Conservation (phyloP, 352 stramenopile genomes). For the Globisporangium spiculum region DNA sequence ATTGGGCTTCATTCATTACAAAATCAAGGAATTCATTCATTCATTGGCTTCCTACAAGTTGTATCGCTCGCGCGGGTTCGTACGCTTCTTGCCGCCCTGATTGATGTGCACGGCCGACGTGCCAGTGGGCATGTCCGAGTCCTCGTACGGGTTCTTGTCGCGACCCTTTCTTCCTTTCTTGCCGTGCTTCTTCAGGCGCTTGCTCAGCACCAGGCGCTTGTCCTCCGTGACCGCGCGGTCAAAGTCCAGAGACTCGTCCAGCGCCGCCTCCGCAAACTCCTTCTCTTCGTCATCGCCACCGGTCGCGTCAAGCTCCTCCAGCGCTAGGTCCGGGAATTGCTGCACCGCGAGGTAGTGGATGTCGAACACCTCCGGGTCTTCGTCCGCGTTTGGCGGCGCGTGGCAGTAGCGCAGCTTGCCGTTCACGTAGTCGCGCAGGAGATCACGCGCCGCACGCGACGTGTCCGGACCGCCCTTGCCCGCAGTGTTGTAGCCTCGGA, state of each 20-base stretch:
- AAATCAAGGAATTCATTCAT: neutral
- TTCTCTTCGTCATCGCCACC: conserved; percentile 18
- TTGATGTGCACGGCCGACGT: conserved; percentile 60
- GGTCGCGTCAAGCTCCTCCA: conserved; percentile 15
- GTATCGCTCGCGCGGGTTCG: conserved; percentile 46
- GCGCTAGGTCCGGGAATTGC: conserved; percentile 53
- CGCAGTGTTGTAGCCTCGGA: conserved; percentile 91
- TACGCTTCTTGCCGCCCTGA: conserved; percentile 72
- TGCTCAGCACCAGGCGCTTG: conserved; percentile 63
- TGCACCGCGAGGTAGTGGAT: conserved; percentile 61
- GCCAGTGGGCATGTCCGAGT: conserved; percentile 69
- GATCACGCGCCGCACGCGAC: conserved; percentile 91
- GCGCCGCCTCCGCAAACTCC: conserved; percentile 18
- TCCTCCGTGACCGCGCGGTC: conserved; percentile 61
- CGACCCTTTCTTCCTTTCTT: conserved; percentile 96
- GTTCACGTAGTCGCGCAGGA: conserved; percentile 98
- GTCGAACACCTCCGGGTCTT: conserved; percentile 63
- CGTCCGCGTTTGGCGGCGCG: conserved; percentile 73
- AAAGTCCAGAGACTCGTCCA: conserved; percentile 56
- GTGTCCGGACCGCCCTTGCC: conserved; percentile 95
- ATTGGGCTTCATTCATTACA: neutral
- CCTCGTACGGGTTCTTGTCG: conserved; percentile 97
- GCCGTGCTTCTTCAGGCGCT: conserved; percentile 91
- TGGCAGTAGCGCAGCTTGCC: conserved; percentile 98
- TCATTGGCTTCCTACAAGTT: conserved; percentile 15